Conservation (phyloP, 208 protist species). For the Leishmania tropica region DNA sequence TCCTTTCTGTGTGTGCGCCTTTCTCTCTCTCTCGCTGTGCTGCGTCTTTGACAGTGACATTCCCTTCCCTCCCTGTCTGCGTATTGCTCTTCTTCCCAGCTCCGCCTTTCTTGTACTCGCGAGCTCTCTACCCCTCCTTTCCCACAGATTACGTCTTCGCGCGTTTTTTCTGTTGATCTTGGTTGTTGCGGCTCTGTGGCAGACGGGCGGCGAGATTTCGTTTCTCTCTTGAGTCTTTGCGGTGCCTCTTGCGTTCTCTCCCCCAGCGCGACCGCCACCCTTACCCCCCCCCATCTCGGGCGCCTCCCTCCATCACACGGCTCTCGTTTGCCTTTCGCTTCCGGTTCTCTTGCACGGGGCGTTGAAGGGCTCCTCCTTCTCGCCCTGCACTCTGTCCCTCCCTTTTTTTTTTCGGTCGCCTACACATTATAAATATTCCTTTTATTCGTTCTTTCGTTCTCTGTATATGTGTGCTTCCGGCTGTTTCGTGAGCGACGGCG, state of each 20-base stretch:
- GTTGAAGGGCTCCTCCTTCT: too few relatives aligned
- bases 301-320: too few relatives aligned
- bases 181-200: background rate
- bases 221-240: background rate
- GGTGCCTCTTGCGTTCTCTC: background rate
- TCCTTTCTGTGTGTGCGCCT: too few relatives aligned
- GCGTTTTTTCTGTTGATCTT: background rate
- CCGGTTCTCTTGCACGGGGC: too few relatives aligned
- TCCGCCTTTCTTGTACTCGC: background rate
- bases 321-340: too few relatives aligned
- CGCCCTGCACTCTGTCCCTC: too few relatives aligned
- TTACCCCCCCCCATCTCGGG: too few relatives aligned
- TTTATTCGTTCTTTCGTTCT: too few relatives aligned
- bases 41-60: background rate
- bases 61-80: background rate
- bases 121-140: background rate
- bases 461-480: too few relatives aligned
- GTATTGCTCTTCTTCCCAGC: conserved; percentile 2
- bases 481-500: too few relatives aligned
- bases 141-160: background rate
- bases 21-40: background rate
- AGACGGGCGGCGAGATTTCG: background rate
- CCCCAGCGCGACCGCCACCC: background rate
- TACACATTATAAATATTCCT: too few relatives aligned
- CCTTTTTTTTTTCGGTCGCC: too few relatives aligned